Evolutionary conservation across 768 basidiomycete genomes (phyloP).

Genomic region (Chalciporus sphaerocephalus): DNA sequence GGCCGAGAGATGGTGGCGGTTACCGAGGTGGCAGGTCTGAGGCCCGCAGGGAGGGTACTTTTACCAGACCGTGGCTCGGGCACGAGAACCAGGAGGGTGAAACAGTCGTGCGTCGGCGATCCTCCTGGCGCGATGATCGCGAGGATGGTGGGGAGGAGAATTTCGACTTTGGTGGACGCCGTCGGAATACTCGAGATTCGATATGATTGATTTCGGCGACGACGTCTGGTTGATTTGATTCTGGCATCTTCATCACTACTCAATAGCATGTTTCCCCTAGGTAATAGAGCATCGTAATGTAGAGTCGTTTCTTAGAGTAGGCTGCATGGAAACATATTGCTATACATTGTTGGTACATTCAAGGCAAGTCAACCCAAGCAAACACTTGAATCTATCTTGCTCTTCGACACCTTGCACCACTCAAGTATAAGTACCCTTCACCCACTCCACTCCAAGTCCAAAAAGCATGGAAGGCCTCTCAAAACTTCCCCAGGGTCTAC

Average conservation of each 20-base stretch:
- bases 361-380: too few species aligned
- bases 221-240: background rate
- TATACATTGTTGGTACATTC: background rate
- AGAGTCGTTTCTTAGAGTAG: background rate
- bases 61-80: too few species aligned
- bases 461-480: slow-evolving; percentile 23
- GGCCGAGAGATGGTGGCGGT: too few species aligned
- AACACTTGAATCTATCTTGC: too few species aligned
- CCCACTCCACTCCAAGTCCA: background rate
- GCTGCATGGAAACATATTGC: background rate
- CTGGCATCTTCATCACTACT: background rate
- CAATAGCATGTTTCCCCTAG: background rate
- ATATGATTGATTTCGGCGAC: background rate
- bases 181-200: background rate
- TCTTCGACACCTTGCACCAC: too few species aligned
- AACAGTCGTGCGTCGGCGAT: too few species aligned
- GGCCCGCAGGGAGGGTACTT: too few species aligned
- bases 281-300: background rate
- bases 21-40: too few species aligned
- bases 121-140: too few species aligned
- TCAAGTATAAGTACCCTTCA: too few species aligned
- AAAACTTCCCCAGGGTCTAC: slow-evolving; percentile 27
- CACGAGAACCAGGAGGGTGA: too few species aligned
- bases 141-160: background rate
- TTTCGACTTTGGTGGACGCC: background rate